phyloP scores from a whole-genome alignment of 2,329 filamentous ascomycete species.

The Elsinoe arachidis region DNA sequence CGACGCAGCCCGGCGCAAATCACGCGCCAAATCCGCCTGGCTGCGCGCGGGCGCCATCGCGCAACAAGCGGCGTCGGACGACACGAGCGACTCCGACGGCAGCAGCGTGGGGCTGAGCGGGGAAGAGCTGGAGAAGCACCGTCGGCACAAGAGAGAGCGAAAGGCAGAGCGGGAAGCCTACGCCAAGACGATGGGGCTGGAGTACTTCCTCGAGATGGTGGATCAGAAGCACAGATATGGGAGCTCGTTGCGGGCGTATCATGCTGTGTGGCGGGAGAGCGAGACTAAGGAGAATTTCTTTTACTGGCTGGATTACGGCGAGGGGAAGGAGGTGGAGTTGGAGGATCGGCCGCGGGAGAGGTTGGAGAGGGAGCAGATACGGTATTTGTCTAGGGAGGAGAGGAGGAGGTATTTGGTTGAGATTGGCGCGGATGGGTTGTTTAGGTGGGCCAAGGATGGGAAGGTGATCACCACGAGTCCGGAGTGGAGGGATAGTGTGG shows the following conservation, averaged over 20 bases:
- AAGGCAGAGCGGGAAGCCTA: constrained; percentile 53
- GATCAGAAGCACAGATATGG: constrained; percentile 75
- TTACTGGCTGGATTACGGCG: constrained; percentile 82
- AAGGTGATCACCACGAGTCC: constrained; percentile 66
- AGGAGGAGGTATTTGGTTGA: constrained; percentile 70
- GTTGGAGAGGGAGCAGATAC: constrained; percentile 68
- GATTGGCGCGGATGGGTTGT: constrained; percentile 62
- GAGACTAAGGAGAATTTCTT: constrained; percentile 83
- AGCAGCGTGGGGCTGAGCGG: constrained; percentile 33
- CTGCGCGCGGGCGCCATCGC: constrained; percentile 63
- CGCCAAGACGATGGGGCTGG: constrained; percentile 72
- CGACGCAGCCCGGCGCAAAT: constrained; percentile 34
- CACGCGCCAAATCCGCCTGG: constrained; percentile 51
- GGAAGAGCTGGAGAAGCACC: constrained; percentile 28
- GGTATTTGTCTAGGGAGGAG: constrained; percentile 77
- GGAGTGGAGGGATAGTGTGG: constrained; percentile 68
- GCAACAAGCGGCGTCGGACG: constrained; percentile 62
- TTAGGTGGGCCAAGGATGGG: constrained; percentile 84
- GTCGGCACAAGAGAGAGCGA: constrained; percentile 37
- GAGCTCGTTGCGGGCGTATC: constrained; percentile 71
- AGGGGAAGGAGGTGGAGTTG: constrained; percentile 61
- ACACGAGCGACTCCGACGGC: constrained; percentile 38
- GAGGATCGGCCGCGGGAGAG: constrained; percentile 63
- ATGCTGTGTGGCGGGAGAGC: constrained; percentile 71
- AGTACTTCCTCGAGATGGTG: constrained; percentile 71